Evolutionary conservation across 106 monocot genomes (phyloP).

Genomic region (Dendrobium officinale): DNA sequence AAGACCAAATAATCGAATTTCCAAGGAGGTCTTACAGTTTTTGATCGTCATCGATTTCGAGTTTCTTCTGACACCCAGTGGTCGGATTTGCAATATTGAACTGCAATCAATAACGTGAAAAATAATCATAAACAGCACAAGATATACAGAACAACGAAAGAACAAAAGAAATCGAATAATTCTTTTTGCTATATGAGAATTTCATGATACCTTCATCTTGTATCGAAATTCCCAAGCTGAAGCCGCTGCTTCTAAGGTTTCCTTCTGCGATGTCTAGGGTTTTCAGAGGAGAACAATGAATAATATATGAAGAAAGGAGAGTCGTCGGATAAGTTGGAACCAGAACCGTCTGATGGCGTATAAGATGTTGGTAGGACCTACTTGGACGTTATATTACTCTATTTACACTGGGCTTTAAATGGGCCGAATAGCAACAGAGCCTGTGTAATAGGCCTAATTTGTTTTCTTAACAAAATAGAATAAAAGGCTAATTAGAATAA

Average conservation of each 20-base stretch:
- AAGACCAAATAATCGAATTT: background rate
- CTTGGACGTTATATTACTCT: too few relatives aligned
- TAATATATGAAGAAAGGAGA: background rate
- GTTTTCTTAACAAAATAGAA: too few relatives aligned
- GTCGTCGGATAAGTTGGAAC: too few relatives aligned
- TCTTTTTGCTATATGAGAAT: background rate
- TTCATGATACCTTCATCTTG: background rate
- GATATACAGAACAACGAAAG: background rate
- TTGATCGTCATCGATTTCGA: conserved; percentile 60
- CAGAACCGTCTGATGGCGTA: too few relatives aligned
- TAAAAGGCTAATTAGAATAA: too few relatives aligned
- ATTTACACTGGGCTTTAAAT: too few relatives aligned
- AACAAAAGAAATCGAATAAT: background rate
- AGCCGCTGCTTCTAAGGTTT: background rate
- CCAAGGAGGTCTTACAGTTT: conserved; percentile 32
- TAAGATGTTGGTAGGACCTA: too few relatives aligned
- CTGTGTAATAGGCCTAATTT: too few relatives aligned
- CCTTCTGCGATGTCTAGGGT: background rate
- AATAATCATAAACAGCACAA: background rate
- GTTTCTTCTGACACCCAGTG: conserved; percentile 67
- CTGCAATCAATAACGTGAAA: conserved; percentile 9
- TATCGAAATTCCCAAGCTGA: background rate
- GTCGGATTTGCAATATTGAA: conserved; percentile 61
- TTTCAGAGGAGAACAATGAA: background rate
- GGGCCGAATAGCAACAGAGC: too few relatives aligned